Conservation (phyloP, 192 early-diverging fungal genomes). For the Coemansia sp. region DNA sequence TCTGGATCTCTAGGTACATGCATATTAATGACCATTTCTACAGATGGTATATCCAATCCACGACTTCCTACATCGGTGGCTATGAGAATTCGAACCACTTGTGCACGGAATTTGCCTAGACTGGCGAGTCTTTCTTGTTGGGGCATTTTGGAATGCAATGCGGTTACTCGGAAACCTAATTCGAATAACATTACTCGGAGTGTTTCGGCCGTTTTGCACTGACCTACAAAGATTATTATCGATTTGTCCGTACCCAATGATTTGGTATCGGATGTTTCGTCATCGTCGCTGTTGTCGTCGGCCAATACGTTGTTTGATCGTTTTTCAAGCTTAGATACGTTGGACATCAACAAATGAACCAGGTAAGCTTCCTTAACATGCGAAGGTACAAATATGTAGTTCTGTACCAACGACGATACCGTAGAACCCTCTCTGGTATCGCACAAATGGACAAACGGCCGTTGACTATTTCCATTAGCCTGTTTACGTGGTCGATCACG, state of each 20-base stretch:
- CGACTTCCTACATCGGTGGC: constrained; percentile 97
- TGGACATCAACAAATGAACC: constrained; percentile 64
- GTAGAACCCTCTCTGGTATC: constrained; percentile 59
- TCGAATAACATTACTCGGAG: constrained; percentile 86
- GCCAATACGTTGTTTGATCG: constrained; percentile 31
- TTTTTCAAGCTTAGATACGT: constrained; percentile 31
- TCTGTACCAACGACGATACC: constrained; percentile 83
- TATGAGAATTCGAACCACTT: constrained; percentile 84
- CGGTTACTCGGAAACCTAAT: constrained; percentile 86
- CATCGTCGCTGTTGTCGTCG: constrained; percentile 29
- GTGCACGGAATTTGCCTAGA: constrained; percentile 87
- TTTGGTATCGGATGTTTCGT: constrained; percentile 34
- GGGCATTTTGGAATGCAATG: constrained; percentile 90
- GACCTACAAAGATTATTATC: constrained; percentile 89
- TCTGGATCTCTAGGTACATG: constrained; percentile 93
- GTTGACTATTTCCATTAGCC: not conserved
- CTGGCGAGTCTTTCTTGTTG: constrained; percentile 89
- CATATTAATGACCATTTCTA: constrained; percentile 91
- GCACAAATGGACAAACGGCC: constrained; percentile 49
- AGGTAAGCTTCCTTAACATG: constrained; percentile 88
- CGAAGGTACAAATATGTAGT: constrained; percentile 90
- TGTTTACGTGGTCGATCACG: constrained; percentile 36
- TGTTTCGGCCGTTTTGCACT: constrained; percentile 82
- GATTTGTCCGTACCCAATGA: constrained; percentile 63
- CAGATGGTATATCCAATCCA: constrained; percentile 96